Evolutionary conservation across 345 rosid species (phyloP), one percentile per base, ranked within the genome.

Genomic region (Acer negundo): DNA sequence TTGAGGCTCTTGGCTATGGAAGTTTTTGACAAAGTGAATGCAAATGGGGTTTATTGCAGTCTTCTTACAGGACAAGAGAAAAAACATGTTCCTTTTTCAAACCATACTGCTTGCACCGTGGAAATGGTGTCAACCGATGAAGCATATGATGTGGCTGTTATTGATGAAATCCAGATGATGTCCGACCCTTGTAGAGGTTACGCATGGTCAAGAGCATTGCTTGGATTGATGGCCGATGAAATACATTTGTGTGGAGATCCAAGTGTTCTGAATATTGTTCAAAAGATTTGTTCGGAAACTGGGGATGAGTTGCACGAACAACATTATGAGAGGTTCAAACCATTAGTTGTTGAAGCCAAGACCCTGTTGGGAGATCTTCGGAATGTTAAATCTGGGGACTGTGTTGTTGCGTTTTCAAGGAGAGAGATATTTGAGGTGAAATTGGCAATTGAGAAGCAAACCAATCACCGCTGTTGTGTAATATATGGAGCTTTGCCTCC

Each of bases 211-310:
- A 78, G 97, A 72, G 98, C 99, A 67, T 75, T 95, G 81, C 97
- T 93, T 65, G 98, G 99, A 42, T 77, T 95, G 82, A 93, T 86
- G 87, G 97, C 98, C 0, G 99, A 95, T 78, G 99, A 95, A 82
- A 90, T 95, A 86, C 99, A 95, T 89, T 75, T 95, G 44, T 93
- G 98, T 66, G 98, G 98, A 51, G 97, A 95, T 86, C 98, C 97
- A 10, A 95, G 97, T 84, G 99, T 95, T 79, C 82, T 95, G 62
- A 76, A 87, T 42, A 83, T 93, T 81, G 93, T 93, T 42, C 85
- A 93, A 80, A 88, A 90, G 79, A 92, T 95, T 53, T 95, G 98
- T 85, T 85, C 82, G 15, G 94, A 95, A 23, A 95, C 94, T 51
- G 99, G 99, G 72, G 98, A 95, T 76, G 96, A 93, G 82, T 82